Evolutionary conservation across 1,139 yeast genomes (phyloP).

Genomic region (Yamadazyma kanchanaburiensis): DNA sequence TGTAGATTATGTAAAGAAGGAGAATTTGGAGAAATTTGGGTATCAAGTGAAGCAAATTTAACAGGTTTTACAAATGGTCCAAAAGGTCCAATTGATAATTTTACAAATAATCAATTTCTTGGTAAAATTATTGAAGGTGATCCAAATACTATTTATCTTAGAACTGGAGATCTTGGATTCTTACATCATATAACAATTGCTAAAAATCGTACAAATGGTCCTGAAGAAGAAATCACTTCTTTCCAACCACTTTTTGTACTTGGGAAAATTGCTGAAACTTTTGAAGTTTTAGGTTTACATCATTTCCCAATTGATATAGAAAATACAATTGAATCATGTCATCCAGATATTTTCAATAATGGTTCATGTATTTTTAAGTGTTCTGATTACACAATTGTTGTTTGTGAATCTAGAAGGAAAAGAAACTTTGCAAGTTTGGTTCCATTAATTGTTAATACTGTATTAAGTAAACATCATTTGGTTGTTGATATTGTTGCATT

Average conservation of each 20-base stretch:
- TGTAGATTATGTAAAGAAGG: constrained; percentile 74
- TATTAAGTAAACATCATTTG: constrained; percentile 78
- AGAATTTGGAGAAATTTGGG: constrained; percentile 99
- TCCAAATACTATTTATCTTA: constrained; percentile 58
- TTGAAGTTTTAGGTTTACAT: constrained; percentile 87
- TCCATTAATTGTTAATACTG: constrained; percentile 76
- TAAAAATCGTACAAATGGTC: constrained; percentile 25
- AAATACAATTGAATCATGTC: constrained; percentile 65
- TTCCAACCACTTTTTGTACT: constrained; percentile 82
- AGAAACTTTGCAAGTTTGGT: constrained; percentile 69
- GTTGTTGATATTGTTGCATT: constrained; percentile 86
- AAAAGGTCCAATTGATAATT: constrained; percentile 41
- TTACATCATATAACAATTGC: constrained; percentile 64
- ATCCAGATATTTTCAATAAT: constrained; percentile 52
- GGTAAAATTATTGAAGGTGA: constrained; percentile 64
- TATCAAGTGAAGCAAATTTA: constrained; percentile 81
- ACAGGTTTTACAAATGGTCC: constrained; percentile 59
- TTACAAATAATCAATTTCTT: constrained; percentile 42
- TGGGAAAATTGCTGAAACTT: constrained; percentile 84
- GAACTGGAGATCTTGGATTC: constrained; percentile 96
- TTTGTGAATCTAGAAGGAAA: constrained; percentile 60
- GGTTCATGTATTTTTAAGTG: constrained; percentile 78
- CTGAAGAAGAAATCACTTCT: constrained; percentile 24
- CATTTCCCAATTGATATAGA: constrained; percentile 90
- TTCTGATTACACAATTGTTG: constrained; percentile 76